Conservation (phyloP, 805 yeast species). For the Ogataea populi-albae region DNA sequence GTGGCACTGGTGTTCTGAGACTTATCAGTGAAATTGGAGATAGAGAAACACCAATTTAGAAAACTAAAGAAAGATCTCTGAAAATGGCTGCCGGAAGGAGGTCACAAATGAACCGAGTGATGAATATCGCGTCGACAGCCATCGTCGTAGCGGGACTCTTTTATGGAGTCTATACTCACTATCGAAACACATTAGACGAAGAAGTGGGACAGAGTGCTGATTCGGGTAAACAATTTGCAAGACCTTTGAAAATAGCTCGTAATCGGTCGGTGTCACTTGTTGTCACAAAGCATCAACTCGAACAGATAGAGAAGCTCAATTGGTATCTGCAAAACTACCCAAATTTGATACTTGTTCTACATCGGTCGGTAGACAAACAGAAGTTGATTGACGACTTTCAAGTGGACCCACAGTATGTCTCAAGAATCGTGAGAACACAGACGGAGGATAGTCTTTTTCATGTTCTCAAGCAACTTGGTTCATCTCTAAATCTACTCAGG, state of each 20-base stretch:
- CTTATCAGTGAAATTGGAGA: too few species aligned
- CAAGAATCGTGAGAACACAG: conserved; percentile 44
- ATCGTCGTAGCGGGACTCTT: conserved; percentile 11
- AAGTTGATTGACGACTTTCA: conserved; percentile 16
- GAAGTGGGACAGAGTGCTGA: background rate
- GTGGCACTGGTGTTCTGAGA: too few species aligned
- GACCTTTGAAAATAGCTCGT: conserved; percentile 5
- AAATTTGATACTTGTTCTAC: conserved; percentile 26
- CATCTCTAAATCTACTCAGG: conserved; percentile 24
- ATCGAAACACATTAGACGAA: conserved; percentile 2
- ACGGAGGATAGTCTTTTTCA: conserved; percentile 50
- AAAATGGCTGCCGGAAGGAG: conserved; percentile 5
- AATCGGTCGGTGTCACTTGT: conserved; percentile 19
- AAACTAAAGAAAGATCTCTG: too few species aligned
- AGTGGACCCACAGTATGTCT: conserved; percentile 21
- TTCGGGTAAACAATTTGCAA: conserved; percentile 1
- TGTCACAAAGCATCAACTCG: conserved; percentile 12
- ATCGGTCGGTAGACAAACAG: conserved; percentile 22
- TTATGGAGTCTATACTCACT: conserved; percentile 11
- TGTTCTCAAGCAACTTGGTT: conserved; percentile 47
- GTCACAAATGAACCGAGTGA: conserved; percentile 1
- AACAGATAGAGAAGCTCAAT: conserved; percentile 7
- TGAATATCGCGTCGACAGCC: conserved; percentile 34
- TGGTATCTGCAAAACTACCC: conserved; percentile 18
- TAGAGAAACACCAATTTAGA: too few species aligned